Conservation (phyloP, 306 rosid genomes). For the Ziziphus jujuba region DNA sequence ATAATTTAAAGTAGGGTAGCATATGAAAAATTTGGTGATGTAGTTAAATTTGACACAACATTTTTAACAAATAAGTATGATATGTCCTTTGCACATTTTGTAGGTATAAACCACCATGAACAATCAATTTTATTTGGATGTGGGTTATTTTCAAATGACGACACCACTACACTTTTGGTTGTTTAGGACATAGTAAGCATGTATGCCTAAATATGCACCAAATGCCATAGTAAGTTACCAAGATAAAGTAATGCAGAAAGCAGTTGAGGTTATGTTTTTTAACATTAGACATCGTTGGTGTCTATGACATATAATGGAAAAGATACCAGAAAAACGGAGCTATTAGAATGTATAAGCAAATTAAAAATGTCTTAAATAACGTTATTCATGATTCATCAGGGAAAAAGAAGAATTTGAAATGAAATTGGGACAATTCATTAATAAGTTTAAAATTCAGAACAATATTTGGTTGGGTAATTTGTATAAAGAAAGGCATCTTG, state of each 20-base stretch:
- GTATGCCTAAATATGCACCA: constrained; percentile 5
- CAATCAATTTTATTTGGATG: background rate
- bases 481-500: too few species aligned
- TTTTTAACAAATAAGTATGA: background rate
- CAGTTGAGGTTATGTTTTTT: constrained; percentile 12
- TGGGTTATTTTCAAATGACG: background rate
- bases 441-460: background rate
- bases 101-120: background rate
- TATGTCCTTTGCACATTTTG: background rate
- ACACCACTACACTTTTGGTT: constrained; percentile 9
- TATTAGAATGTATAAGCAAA: background rate
- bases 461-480: too few species aligned
- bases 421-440: background rate
- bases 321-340: constrained; percentile 5
- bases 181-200: constrained; percentile 6
- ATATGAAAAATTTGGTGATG: background rate
- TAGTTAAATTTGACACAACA: too few species aligned
- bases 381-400: constrained; percentile 2
- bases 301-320: constrained; percentile 19
- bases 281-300: constrained; percentile 11
- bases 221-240: constrained; percentile 18
- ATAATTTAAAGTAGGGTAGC: background rate
- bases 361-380: background rate
- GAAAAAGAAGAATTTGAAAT: too few species aligned
- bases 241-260: constrained; percentile 15